Evolutionary conservation across 495 filamentous ascomycete genomes (phyloP).

Genomic region (Penicillium alfredii): DNA sequence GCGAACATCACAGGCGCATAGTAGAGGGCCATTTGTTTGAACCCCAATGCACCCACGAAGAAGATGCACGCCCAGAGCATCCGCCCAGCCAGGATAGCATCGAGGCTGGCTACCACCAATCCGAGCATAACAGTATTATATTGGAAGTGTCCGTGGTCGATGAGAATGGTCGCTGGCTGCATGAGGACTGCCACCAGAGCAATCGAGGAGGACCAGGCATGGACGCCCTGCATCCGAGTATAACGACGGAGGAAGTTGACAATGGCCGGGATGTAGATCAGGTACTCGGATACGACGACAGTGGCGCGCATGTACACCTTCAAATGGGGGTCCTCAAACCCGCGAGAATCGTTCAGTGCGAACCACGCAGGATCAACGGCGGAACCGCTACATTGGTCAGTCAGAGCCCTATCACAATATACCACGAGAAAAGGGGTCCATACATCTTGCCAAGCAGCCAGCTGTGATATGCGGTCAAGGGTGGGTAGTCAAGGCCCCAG

Average conservation of each 20-base stretch:
- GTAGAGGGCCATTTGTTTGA: conserved; percentile 99
- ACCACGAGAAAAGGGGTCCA: conserved; percentile 6
- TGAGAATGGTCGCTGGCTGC: conserved; percentile 85
- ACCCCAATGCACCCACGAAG: conserved; percentile 88
- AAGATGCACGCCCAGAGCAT: conserved; percentile 85
- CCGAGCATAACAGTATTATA: conserved; percentile 99
- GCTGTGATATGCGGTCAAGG: conserved; percentile 95
- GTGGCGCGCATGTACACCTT: conserved; percentile 96
- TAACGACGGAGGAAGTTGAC: conserved; percentile 78
- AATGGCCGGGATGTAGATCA: conserved; percentile 79
- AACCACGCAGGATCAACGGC: conserved; percentile 82
- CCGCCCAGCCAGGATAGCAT: conserved; percentile 77
- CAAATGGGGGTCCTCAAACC: conserved; percentile 66
- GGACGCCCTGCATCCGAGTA: conserved; percentile 63
- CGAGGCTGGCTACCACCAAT: conserved; percentile 75
- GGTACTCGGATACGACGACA: conserved; percentile 81
- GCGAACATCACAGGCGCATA: conserved; percentile 91
- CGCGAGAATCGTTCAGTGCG: conserved; percentile 76
- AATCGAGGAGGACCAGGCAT: conserved; percentile 71
- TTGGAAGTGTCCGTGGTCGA: conserved; percentile 98
- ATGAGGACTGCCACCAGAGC: conserved; percentile 85
- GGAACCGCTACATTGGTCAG: conserved; percentile 50
- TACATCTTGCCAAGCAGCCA: conserved; percentile 86
- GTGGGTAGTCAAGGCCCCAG: conserved; percentile 98
- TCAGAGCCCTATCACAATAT: not conserved